Conservation (phyloP, 805 yeast species). For the Kurtzmaniella fragi region DNA sequence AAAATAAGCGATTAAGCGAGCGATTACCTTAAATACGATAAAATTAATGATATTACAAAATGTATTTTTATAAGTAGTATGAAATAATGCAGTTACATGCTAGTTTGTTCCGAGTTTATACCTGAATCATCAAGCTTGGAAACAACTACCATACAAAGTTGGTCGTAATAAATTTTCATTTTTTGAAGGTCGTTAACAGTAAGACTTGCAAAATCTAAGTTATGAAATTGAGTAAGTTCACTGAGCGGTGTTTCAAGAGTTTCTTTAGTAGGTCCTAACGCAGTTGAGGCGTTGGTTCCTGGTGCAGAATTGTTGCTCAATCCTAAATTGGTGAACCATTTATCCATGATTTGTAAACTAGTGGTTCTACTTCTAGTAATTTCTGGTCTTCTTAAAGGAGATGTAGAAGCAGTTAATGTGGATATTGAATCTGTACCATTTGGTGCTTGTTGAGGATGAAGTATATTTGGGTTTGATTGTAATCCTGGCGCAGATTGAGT, state of each 20-base stretch:
- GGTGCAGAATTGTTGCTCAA: constrained; percentile 5
- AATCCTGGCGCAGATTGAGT: not conserved
- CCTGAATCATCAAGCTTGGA: constrained; percentile 1
- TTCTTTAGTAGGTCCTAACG: not conserved
- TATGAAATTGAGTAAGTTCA: constrained; percentile 29
- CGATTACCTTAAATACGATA: too few species aligned
- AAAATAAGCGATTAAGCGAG: too few species aligned
- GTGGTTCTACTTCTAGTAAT: constrained; percentile 26
- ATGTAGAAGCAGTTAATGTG: constrained; percentile 1
- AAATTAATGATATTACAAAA: too few species aligned
- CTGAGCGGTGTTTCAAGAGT: constrained; percentile 6
- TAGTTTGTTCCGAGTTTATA: constrained; percentile 3
- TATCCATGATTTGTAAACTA: constrained; percentile 39
- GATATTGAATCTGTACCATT: not conserved
- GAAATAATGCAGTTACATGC: too few species aligned
- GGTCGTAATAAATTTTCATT: constrained; percentile 33
- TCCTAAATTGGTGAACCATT: constrained; percentile 34
- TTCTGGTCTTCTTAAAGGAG: constrained; percentile 18
- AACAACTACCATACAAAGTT: constrained; percentile 20
- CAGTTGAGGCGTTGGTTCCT: not conserved
- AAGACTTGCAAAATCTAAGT: constrained; percentile 30
- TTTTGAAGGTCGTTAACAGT: constrained; percentile 29
- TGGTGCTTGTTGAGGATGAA: not conserved
- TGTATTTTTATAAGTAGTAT: too few species aligned
- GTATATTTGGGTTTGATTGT: not conserved